Conservation (phyloP, 225 moss, liverwort and hornwort genomes). For the Anthoceros angustus region DNA sequence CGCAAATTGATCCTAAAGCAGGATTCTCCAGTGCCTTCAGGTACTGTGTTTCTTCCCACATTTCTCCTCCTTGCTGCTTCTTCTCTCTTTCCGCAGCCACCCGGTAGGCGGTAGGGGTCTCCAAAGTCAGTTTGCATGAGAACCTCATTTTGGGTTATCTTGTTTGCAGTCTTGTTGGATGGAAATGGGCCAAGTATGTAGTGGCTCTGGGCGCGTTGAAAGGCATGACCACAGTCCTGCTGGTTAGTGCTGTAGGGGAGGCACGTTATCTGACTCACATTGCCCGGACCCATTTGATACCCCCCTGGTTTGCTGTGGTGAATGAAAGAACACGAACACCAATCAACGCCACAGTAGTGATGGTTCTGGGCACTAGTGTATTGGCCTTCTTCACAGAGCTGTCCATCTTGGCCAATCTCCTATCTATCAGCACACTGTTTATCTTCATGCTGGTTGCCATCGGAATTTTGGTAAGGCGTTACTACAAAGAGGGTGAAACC, state of each 20-base stretch:
- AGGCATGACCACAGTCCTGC: slow-evolving; percentile 17
- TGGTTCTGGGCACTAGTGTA: slow-evolving; percentile 10
- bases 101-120: neutral
- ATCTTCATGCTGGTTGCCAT: slow-evolving; percentile 19
- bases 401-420: slow-evolving; percentile 12
- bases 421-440: slow-evolving; percentile 17
- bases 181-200: slow-evolving; percentile 23
- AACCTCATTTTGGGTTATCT: neutral
- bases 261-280: slow-evolving; percentile 29
- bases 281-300: slow-evolving; percentile 26
- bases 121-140: neutral
- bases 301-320: slow-evolving; percentile 28
- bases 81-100: neutral
- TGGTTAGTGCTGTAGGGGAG: slow-evolving; percentile 15
- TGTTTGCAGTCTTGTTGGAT: slow-evolving; percentile 10
- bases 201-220: slow-evolving; percentile 15
- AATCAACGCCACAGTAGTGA: slow-evolving; percentile 14
- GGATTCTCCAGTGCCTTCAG: neutral
- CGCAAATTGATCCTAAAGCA: neutral
- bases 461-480: slow-evolving; percentile 18
- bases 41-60: neutral
- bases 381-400: slow-evolving; percentile 28
- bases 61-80: neutral
- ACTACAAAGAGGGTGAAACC: slow-evolving; percentile 17
- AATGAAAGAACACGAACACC: slow-evolving; percentile 16